Percentiles rank a stretch among this genome's conserved stretches.
Evolutionary conservation across 2,329 filamentous ascomycete species (phyloP).

Genomic region (Paecilomyces sp.): DNA sequence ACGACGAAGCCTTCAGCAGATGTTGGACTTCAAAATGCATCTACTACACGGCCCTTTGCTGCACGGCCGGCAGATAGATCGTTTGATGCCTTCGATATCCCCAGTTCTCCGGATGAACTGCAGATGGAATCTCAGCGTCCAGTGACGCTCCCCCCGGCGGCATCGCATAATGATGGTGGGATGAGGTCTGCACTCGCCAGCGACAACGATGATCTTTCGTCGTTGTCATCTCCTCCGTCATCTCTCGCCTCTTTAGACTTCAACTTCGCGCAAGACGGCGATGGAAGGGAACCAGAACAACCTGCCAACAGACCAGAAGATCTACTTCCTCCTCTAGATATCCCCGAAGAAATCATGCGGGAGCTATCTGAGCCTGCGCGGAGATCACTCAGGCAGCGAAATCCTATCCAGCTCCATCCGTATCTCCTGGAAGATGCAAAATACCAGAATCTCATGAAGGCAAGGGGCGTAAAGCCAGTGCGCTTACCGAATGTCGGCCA

Average conservation of each 20-base stretch:
- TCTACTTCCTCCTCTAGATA: conserved; percentile 14
- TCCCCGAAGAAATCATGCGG: conserved; percentile 19
- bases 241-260: conserved; percentile 15
- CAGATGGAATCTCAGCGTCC: conserved; percentile 19
- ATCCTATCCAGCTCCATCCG: conserved; percentile 43
- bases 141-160: conserved; percentile 5
- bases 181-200: conserved; percentile 2
- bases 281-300: not conserved
- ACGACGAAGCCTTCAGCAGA: not conserved
- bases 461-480: conserved; percentile 37
- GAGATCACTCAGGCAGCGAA: conserved; percentile 36
- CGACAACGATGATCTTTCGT: conserved; percentile 19
- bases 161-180: conserved; percentile 3
- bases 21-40: not conserved
- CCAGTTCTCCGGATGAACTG: conserved; percentile 28
- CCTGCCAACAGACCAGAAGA: conserved; percentile 7
- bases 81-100: not conserved
- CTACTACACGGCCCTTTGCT: not conserved
- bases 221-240: conserved; percentile 30
- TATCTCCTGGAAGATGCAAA: conserved; percentile 40
- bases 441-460: conserved; percentile 34
- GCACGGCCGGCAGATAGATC: not conserved
- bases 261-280: not conserved
- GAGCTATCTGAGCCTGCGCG: conserved; percentile 19
- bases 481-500: conserved; percentile 18